These are phyloP conservation scores for Celoporthe dispersa DNA, from an alignment of 2,329 filamentous ascomycete genomes.

Conservation along the genomic window DNA sequence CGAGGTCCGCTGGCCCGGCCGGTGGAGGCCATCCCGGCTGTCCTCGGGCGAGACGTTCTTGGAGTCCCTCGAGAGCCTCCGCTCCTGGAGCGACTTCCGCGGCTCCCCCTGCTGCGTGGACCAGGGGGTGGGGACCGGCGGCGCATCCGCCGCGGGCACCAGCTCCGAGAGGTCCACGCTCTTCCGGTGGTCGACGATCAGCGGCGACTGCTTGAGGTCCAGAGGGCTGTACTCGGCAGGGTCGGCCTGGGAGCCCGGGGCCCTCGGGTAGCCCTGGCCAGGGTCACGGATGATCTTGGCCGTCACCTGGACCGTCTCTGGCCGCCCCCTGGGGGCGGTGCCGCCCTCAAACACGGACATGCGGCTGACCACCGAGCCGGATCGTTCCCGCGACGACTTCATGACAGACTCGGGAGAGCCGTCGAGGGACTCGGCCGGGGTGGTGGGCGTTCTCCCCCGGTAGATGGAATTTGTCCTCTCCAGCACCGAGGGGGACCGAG, in stretches of 20 bases:
- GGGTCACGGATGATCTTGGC: constrained; percentile 79
- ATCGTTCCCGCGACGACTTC: constrained; percentile 48
- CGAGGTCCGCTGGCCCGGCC: constrained; percentile 57
- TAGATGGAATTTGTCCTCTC: constrained; percentile 49
- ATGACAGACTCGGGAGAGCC: constrained; percentile 50
- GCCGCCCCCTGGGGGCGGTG: constrained; percentile 50
- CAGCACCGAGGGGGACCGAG: constrained; percentile 50
- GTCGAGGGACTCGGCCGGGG: constrained; percentile 48
- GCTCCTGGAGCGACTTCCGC: constrained; percentile 54
- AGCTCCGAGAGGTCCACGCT: constrained; percentile 39
- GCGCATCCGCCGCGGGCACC: constrained; percentile 34
- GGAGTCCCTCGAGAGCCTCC: constrained; percentile 49
- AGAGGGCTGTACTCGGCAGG: constrained; percentile 50
- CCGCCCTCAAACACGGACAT: constrained; percentile 59
- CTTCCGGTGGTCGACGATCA: constrained; percentile 61
- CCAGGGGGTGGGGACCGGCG: constrained; percentile 31
- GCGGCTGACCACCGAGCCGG: constrained; percentile 59
- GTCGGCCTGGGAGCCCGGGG: constrained; percentile 47
- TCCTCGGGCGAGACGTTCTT: constrained; percentile 32
- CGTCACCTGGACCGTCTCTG: constrained; percentile 86
- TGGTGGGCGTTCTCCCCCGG: constrained; percentile 40
- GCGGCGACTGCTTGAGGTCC: constrained; percentile 62
- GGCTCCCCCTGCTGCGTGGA: constrained; percentile 31
- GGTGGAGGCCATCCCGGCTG: constrained; percentile 36
- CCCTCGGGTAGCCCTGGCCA: constrained; percentile 46